A percentile compares a stretch with the other conserved stretches of the same genome.
phyloP scores from a whole-genome alignment of 2,329 filamentous ascomycete species.

The Kalaharituber pfeilii region DNA sequence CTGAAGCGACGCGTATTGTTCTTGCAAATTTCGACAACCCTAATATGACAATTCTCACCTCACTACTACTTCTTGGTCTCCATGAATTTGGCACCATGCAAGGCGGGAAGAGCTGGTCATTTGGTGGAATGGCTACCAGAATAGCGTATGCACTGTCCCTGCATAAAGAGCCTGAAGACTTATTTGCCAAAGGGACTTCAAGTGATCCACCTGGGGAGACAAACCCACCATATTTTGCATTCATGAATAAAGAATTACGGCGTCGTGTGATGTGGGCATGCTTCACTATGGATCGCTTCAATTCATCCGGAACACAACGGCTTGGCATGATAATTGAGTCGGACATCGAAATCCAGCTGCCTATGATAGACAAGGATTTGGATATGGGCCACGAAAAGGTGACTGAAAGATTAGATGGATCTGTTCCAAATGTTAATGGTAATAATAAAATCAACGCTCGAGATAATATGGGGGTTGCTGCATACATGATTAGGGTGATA shows the following conservation, averaged over 20 bases:
- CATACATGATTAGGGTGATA: constrained; percentile 72
- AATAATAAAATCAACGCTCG: constrained; percentile 38
- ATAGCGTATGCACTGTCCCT: constrained; percentile 95
- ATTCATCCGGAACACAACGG: constrained; percentile 82
- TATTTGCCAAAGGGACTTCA: not conserved
- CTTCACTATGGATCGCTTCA: constrained; percentile 94
- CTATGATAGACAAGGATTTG: constrained; percentile 78
- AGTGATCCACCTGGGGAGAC: constrained; percentile 51
- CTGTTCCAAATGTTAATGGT: constrained; percentile 42
- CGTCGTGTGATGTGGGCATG: constrained; percentile 96
- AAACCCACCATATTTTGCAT: constrained; percentile 52
- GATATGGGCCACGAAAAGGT: constrained; percentile 63
- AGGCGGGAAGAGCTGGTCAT: constrained; percentile 85
- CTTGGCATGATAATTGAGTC: constrained; percentile 85
- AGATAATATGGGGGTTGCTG: constrained; percentile 85
- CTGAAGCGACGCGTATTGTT: constrained; percentile 70
- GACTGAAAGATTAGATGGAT: constrained; percentile 66
- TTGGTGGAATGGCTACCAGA: constrained; percentile 82
- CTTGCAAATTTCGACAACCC: constrained; percentile 80
- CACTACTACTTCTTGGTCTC: constrained; percentile 69
- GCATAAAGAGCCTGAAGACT: constrained; percentile 70
- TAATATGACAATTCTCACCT: constrained; percentile 88
- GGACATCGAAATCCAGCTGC: constrained; percentile 72
- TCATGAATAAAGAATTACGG: constrained; percentile 83
- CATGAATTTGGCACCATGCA: constrained; percentile 97